Evolutionary conservation across 441 rosid species (phyloP).

Genomic region (Macaranga tanarius): DNA sequence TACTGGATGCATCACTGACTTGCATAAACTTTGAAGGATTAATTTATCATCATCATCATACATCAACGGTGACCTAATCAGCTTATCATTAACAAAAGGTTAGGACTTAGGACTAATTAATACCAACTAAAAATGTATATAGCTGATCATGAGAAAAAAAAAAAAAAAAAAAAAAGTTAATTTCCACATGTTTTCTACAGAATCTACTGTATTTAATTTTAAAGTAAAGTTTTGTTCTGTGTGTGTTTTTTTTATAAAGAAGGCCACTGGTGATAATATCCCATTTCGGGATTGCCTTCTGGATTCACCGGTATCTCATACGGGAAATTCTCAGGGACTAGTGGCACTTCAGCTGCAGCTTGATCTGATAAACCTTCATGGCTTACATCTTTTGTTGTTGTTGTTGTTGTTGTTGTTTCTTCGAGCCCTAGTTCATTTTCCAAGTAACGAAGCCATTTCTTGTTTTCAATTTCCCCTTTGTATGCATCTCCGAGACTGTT

Average conservation of each 20-base stretch:
- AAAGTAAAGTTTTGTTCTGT: no score
- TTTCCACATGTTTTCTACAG: not conserved
- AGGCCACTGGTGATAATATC: slow-evolving; percentile 26
- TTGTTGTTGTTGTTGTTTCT: slow-evolving; percentile 13
- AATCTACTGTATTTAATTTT: not conserved
- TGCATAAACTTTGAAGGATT: not conserved
- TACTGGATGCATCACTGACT: not conserved
- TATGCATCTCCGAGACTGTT: slow-evolving; percentile 22
- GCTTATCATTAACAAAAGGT: not conserved
- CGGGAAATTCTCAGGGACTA: slow-evolving; percentile 18
- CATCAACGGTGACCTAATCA: not conserved
- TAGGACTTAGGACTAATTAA: not conserved
- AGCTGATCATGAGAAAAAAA: not conserved
- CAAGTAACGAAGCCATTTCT: slow-evolving; percentile 60
- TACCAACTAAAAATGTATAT: not conserved
- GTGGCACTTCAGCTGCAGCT: slow-evolving; percentile 11
- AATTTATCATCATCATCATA: not conserved
- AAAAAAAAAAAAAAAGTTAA: no score
- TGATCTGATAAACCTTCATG: slow-evolving; percentile 18
- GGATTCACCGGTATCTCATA: slow-evolving; percentile 20
- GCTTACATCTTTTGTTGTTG: slow-evolving; percentile 18
- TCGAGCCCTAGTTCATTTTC: slow-evolving; percentile 70
- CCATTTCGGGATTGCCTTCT: slow-evolving; percentile 24
- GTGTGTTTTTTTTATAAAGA: slow-evolving; percentile 2
- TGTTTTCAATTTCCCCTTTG: slow-evolving; percentile 34